Base-by-base conservation (phyloP, 805 yeast genomes). In the Cyberlindnera xylosilytica region DNA sequence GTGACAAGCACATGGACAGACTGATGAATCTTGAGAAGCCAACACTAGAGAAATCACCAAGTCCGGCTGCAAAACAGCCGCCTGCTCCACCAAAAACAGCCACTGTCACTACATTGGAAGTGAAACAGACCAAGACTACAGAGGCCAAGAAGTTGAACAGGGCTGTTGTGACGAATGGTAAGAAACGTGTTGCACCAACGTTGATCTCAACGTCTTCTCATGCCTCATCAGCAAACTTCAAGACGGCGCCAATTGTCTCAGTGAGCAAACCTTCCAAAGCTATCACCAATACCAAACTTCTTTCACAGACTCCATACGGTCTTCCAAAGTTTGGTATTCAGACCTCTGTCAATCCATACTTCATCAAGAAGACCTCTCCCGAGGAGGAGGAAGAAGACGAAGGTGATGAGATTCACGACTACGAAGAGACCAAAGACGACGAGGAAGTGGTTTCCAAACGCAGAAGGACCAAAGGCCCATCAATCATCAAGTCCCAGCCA, bases 161-260 rank as follows among this genome's bases (percentile, higher is more conserved):
- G 42, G 73, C 81, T 1, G 72, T 85, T 5, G 78, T 90, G 1
- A 84, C 86, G 52, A 81, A 83, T 29, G 93, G 93, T 4, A 79
- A 78, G 54, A 85, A 84, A 52, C 64, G 93, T 51, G 88, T 86
- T 2, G 76, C 86, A 1, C 95, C 93, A 5, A 69, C 80, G 18
- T 61, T 84, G 12, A 72, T 84, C 4, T 78, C 90, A 1, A 55
- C 75, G 1, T 58, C 66, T 4, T 51, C 54, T 16, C 57, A 61
- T 20, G 52, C 64, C 8, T 37, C 47, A 0, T 42, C 41, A 19
- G 46, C 39, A 36, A 53, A 40, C 38, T 56, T 47, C 44, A 38
- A 44, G 42, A 38, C 37, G 39, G 29, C 46, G 18, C 19, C 54
- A 6, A 34, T 51, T 6, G 41, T 45, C 9, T 34, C 29, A 26